Evolutionary conservation across 495 filamentous ascomycete genomes (phyloP).

Genomic region (Aspergillus sclerotiicarbonarius): DNA sequence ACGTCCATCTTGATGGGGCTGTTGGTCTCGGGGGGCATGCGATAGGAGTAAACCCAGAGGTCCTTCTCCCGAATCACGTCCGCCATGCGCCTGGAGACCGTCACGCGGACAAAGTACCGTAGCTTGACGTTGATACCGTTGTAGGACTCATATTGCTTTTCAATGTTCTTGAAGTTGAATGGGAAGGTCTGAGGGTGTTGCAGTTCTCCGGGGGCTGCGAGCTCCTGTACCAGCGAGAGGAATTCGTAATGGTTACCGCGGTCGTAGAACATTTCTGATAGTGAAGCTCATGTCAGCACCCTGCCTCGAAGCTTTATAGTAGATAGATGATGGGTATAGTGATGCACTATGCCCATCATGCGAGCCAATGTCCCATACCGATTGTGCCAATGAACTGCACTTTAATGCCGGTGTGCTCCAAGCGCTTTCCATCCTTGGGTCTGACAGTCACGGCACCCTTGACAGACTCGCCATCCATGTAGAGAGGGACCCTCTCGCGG

Average conservation of each 20-base stretch:
- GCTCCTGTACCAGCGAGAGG: slow-evolving; percentile 89
- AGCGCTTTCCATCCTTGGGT: slow-evolving; percentile 95
- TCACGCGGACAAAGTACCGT: slow-evolving; percentile 96
- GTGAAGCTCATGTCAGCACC: background rate
- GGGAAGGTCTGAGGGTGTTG: slow-evolving; percentile 98
- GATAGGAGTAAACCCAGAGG: slow-evolving; percentile 99
- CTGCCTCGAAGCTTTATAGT: slow-evolving; percentile 7
- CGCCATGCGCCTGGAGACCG: slow-evolving; percentile 92
- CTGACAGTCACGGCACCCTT: slow-evolving; percentile 91
- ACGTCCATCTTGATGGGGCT: slow-evolving; percentile 99
- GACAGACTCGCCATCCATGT: slow-evolving; percentile 97
- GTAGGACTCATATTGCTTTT: slow-evolving; percentile 99
- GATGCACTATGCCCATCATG: background rate
- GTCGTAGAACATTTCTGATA: slow-evolving; percentile 96
- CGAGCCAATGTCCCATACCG: slow-evolving; percentile 50
- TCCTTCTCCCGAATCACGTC: slow-evolving; percentile 99
- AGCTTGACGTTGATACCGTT: slow-evolving; percentile 99
- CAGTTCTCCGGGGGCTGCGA: slow-evolving; percentile 93
- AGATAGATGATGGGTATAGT: background rate
- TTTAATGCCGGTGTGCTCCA: slow-evolving; percentile 99
- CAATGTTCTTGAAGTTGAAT: slow-evolving; percentile 99
- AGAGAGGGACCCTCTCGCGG: slow-evolving; percentile 92
- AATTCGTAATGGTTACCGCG: slow-evolving; percentile 99
- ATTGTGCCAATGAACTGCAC: slow-evolving; percentile 99
- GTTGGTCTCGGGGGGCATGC: slow-evolving; percentile 97